Conservation (phyloP, 2,329 filamentous ascomycete genomes). For the Stachybotrys chartarum region DNA sequence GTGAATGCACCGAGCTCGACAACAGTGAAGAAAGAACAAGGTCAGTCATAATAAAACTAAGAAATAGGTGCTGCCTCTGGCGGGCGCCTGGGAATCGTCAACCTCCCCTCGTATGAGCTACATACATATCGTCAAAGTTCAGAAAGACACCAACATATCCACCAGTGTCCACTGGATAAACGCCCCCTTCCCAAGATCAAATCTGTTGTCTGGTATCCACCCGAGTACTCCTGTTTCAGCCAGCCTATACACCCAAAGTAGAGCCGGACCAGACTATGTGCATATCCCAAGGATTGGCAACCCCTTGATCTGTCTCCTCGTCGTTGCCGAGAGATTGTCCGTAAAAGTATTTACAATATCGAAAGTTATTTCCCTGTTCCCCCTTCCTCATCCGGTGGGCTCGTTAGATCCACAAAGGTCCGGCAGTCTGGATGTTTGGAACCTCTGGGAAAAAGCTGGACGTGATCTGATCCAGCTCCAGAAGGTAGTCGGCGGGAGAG, state of each 20-base stretch:
- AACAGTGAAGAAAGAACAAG: neutral
- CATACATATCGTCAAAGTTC: neutral
- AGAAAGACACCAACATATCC: neutral
- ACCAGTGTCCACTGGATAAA: neutral
- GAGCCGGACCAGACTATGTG: slow-evolving; percentile 11
- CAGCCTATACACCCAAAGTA: slow-evolving; percentile 1
- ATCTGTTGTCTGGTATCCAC: neutral
- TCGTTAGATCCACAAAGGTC: slow-evolving; percentile 42
- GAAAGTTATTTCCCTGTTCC: neutral
- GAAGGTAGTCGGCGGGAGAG: slow-evolving; percentile 74
- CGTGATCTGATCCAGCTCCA: slow-evolving; percentile 68
- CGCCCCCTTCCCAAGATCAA: neutral
- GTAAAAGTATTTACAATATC: neutral
- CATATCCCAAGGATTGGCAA: slow-evolving; percentile 19
- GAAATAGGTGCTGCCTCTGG: neutral
- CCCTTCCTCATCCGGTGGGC: neutral
- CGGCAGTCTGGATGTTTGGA: slow-evolving; percentile 21
- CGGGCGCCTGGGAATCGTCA: neutral
- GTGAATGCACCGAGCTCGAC: too few relatives aligned
- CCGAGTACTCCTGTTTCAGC: slow-evolving; percentile 8
- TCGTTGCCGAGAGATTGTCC: neutral
- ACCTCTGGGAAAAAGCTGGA: slow-evolving; percentile 48
- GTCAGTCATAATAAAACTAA: neutral
- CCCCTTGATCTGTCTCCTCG: slow-evolving; percentile 6
- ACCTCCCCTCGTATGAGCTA: neutral